Conservation (phyloP, 2,329 filamentous ascomycete genomes). For the Blastomyces gilchristii region DNA sequence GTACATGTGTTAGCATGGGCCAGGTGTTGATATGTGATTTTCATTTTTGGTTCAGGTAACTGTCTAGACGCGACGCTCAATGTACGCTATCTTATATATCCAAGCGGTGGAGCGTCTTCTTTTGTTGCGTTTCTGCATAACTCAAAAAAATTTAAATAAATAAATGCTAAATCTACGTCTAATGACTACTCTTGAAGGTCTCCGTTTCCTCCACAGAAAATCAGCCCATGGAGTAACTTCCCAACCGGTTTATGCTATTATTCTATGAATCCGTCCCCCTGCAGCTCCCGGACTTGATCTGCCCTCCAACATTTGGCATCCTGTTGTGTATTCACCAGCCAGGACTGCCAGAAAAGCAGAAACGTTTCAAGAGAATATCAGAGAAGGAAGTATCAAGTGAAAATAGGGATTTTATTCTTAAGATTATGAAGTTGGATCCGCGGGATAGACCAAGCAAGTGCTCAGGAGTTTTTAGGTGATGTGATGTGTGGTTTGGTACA, state of each 20-base stretch:
- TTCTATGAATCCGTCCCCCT: too few relatives aligned
- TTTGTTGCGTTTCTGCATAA: too few relatives aligned
- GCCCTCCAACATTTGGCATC: not conserved
- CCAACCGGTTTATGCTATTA: not conserved
- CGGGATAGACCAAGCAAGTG: constrained; percentile 5
- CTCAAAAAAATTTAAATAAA: too few relatives aligned
- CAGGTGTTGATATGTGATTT: not conserved
- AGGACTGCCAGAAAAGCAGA: not conserved
- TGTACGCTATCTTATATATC: not conserved
- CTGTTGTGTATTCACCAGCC: not conserved
- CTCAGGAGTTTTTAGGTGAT: constrained; percentile 2
- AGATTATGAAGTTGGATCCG: constrained; percentile 3
- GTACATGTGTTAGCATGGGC: not conserved
- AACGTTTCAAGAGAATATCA: not conserved
- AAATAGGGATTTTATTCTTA: not conserved
- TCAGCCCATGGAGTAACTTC: too few relatives aligned
- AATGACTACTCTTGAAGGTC: too few relatives aligned
- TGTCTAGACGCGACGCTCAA: not conserved
- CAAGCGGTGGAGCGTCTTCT: not conserved
- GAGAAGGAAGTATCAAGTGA: not conserved
- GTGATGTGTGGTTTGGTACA: not conserved
- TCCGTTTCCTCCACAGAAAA: too few relatives aligned
- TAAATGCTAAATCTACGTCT: too few relatives aligned
- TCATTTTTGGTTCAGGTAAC: not conserved
- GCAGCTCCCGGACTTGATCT: constrained; percentile 8